Evolutionary conservation across 164 flowering plant genomes (phyloP).

Genomic region (Litsea cubeba): DNA sequence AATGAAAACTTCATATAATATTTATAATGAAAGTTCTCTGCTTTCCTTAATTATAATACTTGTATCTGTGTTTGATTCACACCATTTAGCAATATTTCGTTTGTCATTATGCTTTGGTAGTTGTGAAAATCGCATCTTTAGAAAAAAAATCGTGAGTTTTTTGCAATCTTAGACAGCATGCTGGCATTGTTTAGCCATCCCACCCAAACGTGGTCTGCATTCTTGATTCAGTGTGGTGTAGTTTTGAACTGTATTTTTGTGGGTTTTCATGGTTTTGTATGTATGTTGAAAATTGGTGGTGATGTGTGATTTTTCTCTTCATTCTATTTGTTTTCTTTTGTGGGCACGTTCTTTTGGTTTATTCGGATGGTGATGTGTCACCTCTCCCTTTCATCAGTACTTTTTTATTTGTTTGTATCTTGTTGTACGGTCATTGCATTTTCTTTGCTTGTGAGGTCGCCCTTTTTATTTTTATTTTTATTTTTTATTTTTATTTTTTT

Average conservation of each 20-base stretch:
- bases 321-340: background rate
- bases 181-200: too few relatives aligned
- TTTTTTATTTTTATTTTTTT: too few relatives aligned
- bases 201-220: too few relatives aligned
- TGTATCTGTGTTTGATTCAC: too few relatives aligned
- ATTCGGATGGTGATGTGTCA: background rate
- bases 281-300: too few relatives aligned
- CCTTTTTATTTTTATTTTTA: too few relatives aligned
- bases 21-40: background rate
- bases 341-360: background rate
- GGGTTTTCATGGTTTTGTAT: too few relatives aligned
- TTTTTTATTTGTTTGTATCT: background rate
- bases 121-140: background rate
- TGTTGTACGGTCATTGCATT: background rate
- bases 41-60: background rate
- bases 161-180: too few relatives aligned
- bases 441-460: too few relatives aligned
- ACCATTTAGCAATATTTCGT: background rate
- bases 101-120: background rate
- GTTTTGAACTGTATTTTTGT: too few relatives aligned
- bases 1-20: background rate
- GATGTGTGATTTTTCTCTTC: background rate
- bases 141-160: too few relatives aligned
- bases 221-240: too few relatives aligned
- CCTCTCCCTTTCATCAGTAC: background rate